Evolutionary conservation across 352 stramenopile genomes (phyloP).

Genomic region (Blastocystis sp.): DNA sequence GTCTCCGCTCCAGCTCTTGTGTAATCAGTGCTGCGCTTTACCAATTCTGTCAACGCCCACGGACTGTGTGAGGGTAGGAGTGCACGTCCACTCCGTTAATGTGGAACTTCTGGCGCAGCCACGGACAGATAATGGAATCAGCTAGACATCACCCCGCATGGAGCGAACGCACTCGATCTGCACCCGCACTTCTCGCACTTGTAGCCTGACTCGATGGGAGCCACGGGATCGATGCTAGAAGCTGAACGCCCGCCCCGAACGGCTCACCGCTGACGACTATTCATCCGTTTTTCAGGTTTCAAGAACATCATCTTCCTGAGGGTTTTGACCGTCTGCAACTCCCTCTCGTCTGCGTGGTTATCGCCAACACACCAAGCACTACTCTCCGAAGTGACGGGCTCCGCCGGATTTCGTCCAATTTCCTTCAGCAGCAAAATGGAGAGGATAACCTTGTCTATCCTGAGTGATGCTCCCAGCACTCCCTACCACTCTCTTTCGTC

Average conservation of each 20-base stretch:
- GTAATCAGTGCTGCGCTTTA: conserved; percentile 6
- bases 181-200: conserved; percentile 67
- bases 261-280: conserved; percentile 39
- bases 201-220: background rate
- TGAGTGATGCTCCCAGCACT: conserved; percentile 30
- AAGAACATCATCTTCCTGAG: conserved; percentile 44
- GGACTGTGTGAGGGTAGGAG: conserved; percentile 50
- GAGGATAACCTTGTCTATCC: conserved; percentile 30
- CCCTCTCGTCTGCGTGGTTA: conserved; percentile 30
- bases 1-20: conserved; percentile 21
- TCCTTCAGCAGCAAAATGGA: conserved; percentile 55
- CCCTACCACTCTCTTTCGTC: background rate
- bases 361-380: background rate
- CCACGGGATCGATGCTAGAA: conserved; percentile 3
- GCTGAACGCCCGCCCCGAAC: background rate
- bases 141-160: background rate
- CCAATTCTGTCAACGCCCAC: background rate
- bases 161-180: background rate
- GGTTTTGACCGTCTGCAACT: conserved; percentile 16
- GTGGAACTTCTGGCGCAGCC: conserved; percentile 52
- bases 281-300: conserved; percentile 62
- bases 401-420: conserved; percentile 22
- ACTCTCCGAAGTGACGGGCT: conserved; percentile 13
- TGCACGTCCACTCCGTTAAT: conserved; percentile 35
- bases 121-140: conserved; percentile 46